Percentiles rank a stretch among this genome's conserved stretches.
Conservation (phyloP, 2,329 filamentous ascomycete species). For the Phyllosticta citribraziliensis region DNA sequence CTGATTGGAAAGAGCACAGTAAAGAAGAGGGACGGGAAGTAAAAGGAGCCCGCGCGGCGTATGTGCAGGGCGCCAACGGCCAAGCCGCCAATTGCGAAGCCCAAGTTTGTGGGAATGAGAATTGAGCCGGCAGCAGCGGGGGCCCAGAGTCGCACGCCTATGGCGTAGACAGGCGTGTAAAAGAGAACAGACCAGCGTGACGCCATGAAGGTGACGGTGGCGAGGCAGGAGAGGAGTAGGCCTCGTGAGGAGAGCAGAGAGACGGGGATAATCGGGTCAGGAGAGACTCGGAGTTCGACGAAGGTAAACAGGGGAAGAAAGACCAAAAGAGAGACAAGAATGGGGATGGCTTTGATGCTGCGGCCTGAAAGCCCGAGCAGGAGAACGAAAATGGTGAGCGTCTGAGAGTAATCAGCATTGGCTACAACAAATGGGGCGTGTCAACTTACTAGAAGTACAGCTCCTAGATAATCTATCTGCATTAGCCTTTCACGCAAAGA, state of each 20-base stretch:
- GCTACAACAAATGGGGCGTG: neutral
- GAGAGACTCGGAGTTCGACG: conserved; percentile 53
- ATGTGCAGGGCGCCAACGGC: conserved; percentile 68
- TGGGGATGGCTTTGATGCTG: conserved; percentile 48
- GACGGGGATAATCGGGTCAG: conserved; percentile 67
- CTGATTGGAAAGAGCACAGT: conserved; percentile 53
- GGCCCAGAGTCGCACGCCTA: conserved; percentile 61
- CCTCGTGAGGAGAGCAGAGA: conserved; percentile 59
- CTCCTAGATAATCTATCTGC: conserved; percentile 66
- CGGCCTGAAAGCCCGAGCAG: conserved; percentile 60
- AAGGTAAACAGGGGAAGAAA: conserved; percentile 49
- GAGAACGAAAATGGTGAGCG: conserved; percentile 57
- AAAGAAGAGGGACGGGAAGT: conserved; percentile 50
- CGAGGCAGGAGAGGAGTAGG: conserved; percentile 62
- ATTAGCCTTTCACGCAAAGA: conserved; percentile 46
- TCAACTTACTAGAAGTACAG: conserved; percentile 43
- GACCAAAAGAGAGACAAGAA: conserved; percentile 48
- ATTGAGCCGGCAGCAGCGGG: conserved; percentile 65
- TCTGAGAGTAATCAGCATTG: conserved; percentile 32
- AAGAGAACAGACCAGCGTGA: conserved; percentile 72
- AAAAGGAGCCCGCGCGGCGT: conserved; percentile 63
- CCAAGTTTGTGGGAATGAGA: conserved; percentile 70
- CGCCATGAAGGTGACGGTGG: conserved; percentile 70
- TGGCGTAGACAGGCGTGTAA: conserved; percentile 70
- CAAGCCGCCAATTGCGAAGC: conserved; percentile 66